Evolutionary conservation across 2,329 filamentous ascomycete species (phyloP), one percentile per base, ranked within the genome.

Genomic region (Colletotrichum incanum): DNA sequence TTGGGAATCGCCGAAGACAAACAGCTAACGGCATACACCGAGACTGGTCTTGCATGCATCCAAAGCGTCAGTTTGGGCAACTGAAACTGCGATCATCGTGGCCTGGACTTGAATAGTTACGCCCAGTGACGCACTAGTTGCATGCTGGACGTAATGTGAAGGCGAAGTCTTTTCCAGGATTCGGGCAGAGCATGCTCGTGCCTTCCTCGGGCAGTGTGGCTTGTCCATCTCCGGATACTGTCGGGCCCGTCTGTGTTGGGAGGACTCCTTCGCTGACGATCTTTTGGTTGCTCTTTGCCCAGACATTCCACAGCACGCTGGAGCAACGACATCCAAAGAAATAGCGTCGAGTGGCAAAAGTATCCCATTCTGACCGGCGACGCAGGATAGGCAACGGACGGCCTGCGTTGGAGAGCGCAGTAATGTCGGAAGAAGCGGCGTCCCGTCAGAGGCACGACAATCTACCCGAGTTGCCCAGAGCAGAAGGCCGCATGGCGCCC

Each of bases 401-500:
- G 54, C 31, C 31, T 69, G 59, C 59, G 56, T 69, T 65, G 52
- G 58, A 54, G 58, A 37, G 56, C 14, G 43, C 58, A 47, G 26
- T 49, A n/a, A 31, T 62, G 43, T 55, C 60, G 65, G 59, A 45
- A 39, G 20, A 49, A 64, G 59, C 59, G 65, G 65, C 69, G 59
- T 69, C 39, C 65, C 65, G 59, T 52, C 65, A 72, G 54, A 65
- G 70, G 37, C 65, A 72, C 37, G 54, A 70, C 47, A 71, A 63
- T 34, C 47, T 47, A 69, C 65, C 65, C 52, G 66, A 69, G 54
- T 55, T 70, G 59, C 47, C 65, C 26, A 72, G 70, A 72, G 54
- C 65, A 72, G 69, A 64, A 49, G 52, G 59, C 69, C 69, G 69
- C 69, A 72, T 72, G 65, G 31, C 54, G 65, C 70, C 59, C 65